These are phyloP conservation scores for Chlorella sp. DNA, from an alignment of 139 green algal species.

Conservation along the genomic window DNA sequence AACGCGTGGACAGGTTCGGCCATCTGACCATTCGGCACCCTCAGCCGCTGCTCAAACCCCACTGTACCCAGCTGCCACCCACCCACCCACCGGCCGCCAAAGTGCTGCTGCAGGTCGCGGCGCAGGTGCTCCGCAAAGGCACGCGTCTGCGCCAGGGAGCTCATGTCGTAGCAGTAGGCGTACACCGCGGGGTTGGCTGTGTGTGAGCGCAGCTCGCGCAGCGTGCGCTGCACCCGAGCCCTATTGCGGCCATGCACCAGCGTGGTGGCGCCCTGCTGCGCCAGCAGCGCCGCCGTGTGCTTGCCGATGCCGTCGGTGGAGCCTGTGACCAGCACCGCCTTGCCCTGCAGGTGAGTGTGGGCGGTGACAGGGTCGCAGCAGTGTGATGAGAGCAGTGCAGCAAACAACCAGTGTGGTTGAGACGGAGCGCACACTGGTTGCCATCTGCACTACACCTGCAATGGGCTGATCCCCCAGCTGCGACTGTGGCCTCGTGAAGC, in stretches of 20 bases:
- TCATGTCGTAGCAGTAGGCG: conserved; percentile 48
- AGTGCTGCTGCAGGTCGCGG: conserved; percentile 41
- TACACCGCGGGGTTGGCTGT: background rate
- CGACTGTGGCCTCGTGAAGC: too few relatives aligned
- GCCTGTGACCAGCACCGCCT: conserved; percentile 59
- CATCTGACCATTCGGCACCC: background rate
- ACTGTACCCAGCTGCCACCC: background rate
- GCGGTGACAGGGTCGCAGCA: too few relatives aligned
- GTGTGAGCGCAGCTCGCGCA: conserved; percentile 11
- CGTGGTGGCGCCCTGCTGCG: conserved; percentile 51
- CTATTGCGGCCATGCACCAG: conserved; percentile 62
- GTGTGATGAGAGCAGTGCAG: too few relatives aligned
- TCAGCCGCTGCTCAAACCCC: background rate
- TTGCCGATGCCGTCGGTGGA: conserved; percentile 67
- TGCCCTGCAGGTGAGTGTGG: background rate
- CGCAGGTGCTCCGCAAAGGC: conserved; percentile 53
- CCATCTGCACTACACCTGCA: too few relatives aligned
- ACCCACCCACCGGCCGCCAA: conserved; percentile 10
- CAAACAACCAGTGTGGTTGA: too few relatives aligned
- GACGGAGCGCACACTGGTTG: too few relatives aligned
- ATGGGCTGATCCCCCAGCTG: too few relatives aligned
- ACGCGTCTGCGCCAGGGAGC: conserved; percentile 31
- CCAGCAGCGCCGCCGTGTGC: conserved; percentile 61
- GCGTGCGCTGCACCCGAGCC: conserved; percentile 18
- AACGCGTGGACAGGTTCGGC: too few relatives aligned